phyloP scores from a whole-genome alignment of 805 yeast species.

The Yarrowia deformans region DNA sequence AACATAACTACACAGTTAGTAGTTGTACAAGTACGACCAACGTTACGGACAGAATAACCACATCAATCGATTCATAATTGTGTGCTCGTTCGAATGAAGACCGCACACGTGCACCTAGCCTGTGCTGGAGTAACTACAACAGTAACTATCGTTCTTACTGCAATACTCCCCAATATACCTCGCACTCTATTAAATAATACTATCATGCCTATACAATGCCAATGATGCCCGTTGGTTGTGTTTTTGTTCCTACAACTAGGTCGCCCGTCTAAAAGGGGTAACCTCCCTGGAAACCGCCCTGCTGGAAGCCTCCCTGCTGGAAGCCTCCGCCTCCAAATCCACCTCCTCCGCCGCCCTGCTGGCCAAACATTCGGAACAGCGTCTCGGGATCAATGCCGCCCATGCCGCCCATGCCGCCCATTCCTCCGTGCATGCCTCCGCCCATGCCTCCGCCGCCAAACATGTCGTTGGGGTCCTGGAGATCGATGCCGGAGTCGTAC shows the following conservation, averaged over 20 bases:
- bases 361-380: conserved; percentile 54
- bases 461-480: conserved; percentile 50
- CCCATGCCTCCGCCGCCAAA: conserved; percentile 71
- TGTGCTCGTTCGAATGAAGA: no score
- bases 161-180: no score
- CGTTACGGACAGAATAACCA: no score
- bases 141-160: no score
- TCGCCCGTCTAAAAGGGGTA: conserved; percentile 14
- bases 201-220: conserved; percentile 30
- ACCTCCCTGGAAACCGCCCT: conserved; percentile 39
- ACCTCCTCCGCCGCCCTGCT: conserved; percentile 44
- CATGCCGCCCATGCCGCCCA: conserved; percentile 53
- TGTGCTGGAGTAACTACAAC: no score
- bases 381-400: conserved; percentile 51
- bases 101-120: no score
- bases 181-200: conserved; percentile 25
- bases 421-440: conserved; percentile 67
- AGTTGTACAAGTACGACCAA: no score
- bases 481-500: conserved; percentile 87
- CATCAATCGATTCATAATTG: no score
- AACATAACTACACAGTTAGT: no score
- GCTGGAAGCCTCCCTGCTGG: conserved; percentile 30
- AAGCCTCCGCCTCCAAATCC: conserved; percentile 41
- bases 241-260: not conserved
- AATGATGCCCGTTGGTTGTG: not conserved